phyloP scores from a whole-genome alignment of 1,139 yeast genomes.

The Zygoascus meyerae region DNA sequence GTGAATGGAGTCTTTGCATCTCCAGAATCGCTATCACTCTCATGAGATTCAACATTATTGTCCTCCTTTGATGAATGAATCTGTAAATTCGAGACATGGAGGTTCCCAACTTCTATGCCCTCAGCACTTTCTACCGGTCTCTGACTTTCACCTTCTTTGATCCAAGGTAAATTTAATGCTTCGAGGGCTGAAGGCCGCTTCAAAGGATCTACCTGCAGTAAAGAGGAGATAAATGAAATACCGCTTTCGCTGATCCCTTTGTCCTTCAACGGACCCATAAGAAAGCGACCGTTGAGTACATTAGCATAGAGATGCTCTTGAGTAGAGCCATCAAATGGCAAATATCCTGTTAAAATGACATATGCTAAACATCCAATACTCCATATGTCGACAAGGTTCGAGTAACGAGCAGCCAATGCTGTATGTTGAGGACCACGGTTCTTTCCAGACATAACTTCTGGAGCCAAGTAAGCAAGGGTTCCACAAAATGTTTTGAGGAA shows the following conservation, averaged over 20 bases:
- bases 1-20: conserved; percentile 16
- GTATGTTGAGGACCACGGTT: conserved; percentile 27
- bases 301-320: conserved; percentile 78
- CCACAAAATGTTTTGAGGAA: conserved; percentile 88
- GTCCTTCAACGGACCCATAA: conserved; percentile 69
- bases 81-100: conserved; percentile 5
- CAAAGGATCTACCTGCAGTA: conserved; percentile 71
- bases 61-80: conserved; percentile 5
- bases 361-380: conserved; percentile 87
- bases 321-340: conserved; percentile 89
- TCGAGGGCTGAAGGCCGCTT: conserved; percentile 63
- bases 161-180: conserved; percentile 71
- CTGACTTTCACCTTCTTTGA: conserved; percentile 36
- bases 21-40: conserved; percentile 18
- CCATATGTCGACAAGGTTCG: conserved; percentile 93
- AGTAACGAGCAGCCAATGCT: conserved; percentile 42
- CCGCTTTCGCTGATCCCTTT: conserved; percentile 59
- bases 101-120: conserved; percentile 7
- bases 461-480: conserved; percentile 86
- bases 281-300: conserved; percentile 72
- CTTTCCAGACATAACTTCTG: conserved; percentile 81
- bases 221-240: conserved; percentile 58
- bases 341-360: conserved; percentile 83
- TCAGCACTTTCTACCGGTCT: conserved; percentile 23
- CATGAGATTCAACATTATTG: conserved; percentile 11